Evolutionary conservation across 75 land plant genomes (phyloP).

Genomic region (Cupressus sempervirens): DNA sequence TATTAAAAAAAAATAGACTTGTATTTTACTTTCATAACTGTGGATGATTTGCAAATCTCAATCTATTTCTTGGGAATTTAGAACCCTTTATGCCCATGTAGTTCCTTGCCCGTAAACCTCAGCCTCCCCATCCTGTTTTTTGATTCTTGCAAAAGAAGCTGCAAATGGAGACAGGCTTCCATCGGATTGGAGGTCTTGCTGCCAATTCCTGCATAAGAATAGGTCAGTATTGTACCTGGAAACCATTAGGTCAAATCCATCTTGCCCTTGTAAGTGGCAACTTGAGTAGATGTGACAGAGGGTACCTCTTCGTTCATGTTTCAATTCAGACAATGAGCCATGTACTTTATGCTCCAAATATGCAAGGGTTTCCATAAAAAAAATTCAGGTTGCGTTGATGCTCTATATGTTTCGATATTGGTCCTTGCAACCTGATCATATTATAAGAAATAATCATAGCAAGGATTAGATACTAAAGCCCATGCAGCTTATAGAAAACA

Average conservation of each 20-base stretch:
- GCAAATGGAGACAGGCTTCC: not conserved
- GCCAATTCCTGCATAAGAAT: not conserved
- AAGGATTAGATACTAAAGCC: no score
- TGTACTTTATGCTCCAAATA: not conserved
- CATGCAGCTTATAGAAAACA: no score
- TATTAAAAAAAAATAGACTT: no score
- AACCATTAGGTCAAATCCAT: not conserved
- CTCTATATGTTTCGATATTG: not conserved
- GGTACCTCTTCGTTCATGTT: not conserved
- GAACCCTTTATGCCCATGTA: not conserved
- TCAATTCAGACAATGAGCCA: not conserved
- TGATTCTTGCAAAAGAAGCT: no score
- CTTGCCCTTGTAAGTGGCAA: not conserved
- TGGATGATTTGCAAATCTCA: no score
- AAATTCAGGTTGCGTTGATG: not conserved
- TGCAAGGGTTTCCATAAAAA: not conserved
- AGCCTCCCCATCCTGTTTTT: not conserved
- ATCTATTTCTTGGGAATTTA: no score
- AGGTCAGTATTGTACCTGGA: not conserved
- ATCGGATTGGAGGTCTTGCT: not conserved
- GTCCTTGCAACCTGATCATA: not conserved
- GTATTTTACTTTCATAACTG: no score
- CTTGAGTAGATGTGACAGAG: not conserved
- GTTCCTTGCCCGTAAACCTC: not conserved
- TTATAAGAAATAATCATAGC: no score